Percentiles rank a stretch among this genome's conserved stretches.
phyloP scores from a whole-genome alignment of 345 rosid genomes.

The Hibiscus tridactylites region DNA sequence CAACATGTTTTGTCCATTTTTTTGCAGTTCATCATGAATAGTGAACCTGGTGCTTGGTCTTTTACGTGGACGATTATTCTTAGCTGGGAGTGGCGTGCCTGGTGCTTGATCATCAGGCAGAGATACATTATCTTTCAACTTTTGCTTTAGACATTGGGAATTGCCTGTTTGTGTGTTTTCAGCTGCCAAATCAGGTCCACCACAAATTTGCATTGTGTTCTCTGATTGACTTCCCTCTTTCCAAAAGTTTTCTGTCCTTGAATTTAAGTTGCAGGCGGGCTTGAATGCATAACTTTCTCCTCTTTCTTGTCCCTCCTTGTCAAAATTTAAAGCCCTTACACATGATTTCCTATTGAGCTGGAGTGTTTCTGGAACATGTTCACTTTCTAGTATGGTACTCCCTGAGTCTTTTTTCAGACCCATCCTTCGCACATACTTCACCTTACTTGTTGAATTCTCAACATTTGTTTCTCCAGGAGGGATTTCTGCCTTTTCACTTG shows the following conservation, averaged over 20 bases:
- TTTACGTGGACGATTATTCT: constrained; percentile 13
- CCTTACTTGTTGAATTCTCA: constrained; percentile 32
- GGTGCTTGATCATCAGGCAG: constrained; percentile 27
- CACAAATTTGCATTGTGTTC: constrained; percentile 14
- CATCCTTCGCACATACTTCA: constrained; percentile 42
- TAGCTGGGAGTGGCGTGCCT: constrained; percentile 25
- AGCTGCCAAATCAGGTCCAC: constrained; percentile 27
- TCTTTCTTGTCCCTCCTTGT: constrained; percentile 17
- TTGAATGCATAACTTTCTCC: constrained; percentile 12
- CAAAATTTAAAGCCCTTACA: constrained; percentile 50
- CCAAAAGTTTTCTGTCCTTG: constrained; percentile 13
- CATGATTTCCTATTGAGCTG: constrained; percentile 37
- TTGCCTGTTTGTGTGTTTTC: constrained; percentile 23
- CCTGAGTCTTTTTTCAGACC: constrained; percentile 20
- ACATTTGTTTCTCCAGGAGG: constrained; percentile 25
- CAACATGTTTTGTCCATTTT: background rate
- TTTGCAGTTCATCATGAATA: constrained; percentile 6
- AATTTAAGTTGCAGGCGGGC: constrained; percentile 12
- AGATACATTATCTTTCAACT: constrained; percentile 11
- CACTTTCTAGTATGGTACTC: constrained; percentile 18
- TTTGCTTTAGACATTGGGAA: constrained; percentile 21
- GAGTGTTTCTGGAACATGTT: constrained; percentile 16
- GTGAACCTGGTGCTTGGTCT: constrained; percentile 3
- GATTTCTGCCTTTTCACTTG: constrained; percentile 16
- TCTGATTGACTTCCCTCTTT: constrained; percentile 16